A percentile compares a stretch with the other conserved stretches of the same genome.
These are phyloP conservation scores for Gossypium stocksii DNA, from an alignment of 345 rosid species.

Conservation along the genomic window DNA sequence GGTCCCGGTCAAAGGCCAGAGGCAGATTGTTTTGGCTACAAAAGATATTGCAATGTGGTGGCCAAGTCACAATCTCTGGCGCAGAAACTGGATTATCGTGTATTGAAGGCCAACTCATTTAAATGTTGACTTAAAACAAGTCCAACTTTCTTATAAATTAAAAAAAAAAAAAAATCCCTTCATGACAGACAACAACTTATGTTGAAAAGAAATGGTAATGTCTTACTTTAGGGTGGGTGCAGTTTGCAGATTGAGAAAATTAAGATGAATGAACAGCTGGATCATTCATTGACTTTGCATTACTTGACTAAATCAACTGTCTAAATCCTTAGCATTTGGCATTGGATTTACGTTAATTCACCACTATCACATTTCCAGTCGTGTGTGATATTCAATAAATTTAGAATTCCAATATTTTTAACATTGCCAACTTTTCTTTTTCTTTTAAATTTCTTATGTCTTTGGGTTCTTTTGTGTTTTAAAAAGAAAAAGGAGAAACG, in stretches of 20 bases:
- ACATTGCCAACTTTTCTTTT: too few relatives aligned
- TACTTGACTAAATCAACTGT: neutral
- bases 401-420: too few relatives aligned
- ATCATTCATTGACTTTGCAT: neutral
- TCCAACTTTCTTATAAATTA: neutral
- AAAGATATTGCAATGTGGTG: neutral
- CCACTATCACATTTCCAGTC: too few relatives aligned
- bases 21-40: neutral
- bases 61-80: neutral
- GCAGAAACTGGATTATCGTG: neutral
- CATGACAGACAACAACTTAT: neutral
- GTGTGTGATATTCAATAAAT: too few relatives aligned
- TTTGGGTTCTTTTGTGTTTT: too few relatives aligned
- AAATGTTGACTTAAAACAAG: neutral
- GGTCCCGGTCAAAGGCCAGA: neutral
- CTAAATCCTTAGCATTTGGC: too few relatives aligned
- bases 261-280: constrained; percentile 4
- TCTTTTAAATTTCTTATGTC: too few relatives aligned
- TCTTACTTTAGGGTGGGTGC: neutral
- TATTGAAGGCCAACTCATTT: neutral
- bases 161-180: neutral
- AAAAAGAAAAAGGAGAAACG: too few relatives aligned
- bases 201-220: neutral
- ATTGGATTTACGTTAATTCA: too few relatives aligned
- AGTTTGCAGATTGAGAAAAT: neutral